Percentiles rank a stretch among this genome's conserved stretches.
These are phyloP conservation scores for Leishmania major DNA, from an alignment of 208 protist species.

Conservation along the genomic window DNA sequence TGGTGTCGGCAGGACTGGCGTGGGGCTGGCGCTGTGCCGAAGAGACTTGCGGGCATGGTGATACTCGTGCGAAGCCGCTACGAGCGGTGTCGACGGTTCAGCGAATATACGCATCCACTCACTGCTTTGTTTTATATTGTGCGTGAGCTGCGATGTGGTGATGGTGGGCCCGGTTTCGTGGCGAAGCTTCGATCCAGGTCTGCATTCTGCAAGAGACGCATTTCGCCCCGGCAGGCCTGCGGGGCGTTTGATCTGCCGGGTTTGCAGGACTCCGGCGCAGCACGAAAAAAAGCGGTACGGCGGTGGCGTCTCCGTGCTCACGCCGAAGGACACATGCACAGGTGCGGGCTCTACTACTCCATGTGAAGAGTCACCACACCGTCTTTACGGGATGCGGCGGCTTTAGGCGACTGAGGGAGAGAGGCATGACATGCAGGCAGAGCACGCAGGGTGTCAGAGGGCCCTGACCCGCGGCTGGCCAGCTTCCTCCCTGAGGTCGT, in stretches of 20 bases:
- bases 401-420: background rate
- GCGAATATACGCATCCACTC: background rate
- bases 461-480: no score
- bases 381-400: background rate
- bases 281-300: no score
- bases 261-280: background rate
- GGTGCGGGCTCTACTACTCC: background rate
- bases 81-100: background rate
- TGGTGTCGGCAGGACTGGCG: background rate
- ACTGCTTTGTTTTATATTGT: no score
- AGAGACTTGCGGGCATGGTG: background rate
- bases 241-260: no score
- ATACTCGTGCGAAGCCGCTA: background rate
- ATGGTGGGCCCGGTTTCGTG: background rate
- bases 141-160: background rate
- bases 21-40: background rate
- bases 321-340: background rate
- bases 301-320: background rate
- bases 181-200: background rate
- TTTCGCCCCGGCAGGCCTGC: background rate
- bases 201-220: background rate
- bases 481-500: background rate
- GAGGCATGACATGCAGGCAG: background rate
- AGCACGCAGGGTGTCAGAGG: background rate
- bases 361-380: background rate